Percentiles rank a stretch among this genome's conserved stretches.
Evolutionary conservation across 768 basidiomycete genomes (phyloP).

Genomic region (Polyporus arcularius): DNA sequence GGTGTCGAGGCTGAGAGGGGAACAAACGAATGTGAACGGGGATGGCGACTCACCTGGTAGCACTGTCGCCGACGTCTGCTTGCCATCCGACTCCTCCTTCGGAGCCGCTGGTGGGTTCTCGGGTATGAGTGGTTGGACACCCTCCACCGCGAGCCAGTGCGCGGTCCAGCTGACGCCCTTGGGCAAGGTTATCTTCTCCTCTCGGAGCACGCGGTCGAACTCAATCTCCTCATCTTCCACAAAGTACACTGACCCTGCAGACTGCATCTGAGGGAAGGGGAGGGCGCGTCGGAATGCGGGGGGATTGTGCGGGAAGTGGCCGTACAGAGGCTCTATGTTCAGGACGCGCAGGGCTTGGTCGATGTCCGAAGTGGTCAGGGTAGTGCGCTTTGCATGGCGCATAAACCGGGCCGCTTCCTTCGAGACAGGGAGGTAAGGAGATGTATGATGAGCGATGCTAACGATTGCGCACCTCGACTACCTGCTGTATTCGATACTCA

Average conservation of each 20-base stretch:
- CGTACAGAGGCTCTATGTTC: constrained; percentile 96
- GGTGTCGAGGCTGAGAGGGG: constrained; percentile 32
- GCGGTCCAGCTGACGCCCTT: constrained; percentile 87
- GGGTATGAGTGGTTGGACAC: constrained; percentile 94
- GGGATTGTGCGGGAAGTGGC: constrained; percentile 68
- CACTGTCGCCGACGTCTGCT: constrained; percentile 15
- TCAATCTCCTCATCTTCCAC: constrained; percentile 98
- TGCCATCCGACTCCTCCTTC: constrained; percentile 46
- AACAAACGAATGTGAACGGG: constrained; percentile 28
- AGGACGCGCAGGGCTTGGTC: constrained; percentile 92
- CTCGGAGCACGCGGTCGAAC: constrained; percentile 86
- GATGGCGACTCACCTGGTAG: constrained; percentile 31
- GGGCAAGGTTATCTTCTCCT: constrained; percentile 81
- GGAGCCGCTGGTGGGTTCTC: constrained; percentile 91
- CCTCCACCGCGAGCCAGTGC: constrained; percentile 98
- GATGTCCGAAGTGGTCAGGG: constrained; percentile 86
- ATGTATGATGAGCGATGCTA: background rate
- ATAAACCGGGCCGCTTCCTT: constrained; percentile 97
- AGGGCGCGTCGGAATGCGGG: constrained; percentile 59
- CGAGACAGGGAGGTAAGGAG: constrained; percentile 1
- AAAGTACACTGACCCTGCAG: constrained; percentile 81
- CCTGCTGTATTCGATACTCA: constrained; percentile 94
- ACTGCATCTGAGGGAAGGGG: constrained; percentile 44
- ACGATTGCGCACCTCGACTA: constrained; percentile 71
- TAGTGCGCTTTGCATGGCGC: constrained; percentile 91